Conservation (phyloP, 1,284 basidiomycete species). For the Austroboletus niveus region DNA sequence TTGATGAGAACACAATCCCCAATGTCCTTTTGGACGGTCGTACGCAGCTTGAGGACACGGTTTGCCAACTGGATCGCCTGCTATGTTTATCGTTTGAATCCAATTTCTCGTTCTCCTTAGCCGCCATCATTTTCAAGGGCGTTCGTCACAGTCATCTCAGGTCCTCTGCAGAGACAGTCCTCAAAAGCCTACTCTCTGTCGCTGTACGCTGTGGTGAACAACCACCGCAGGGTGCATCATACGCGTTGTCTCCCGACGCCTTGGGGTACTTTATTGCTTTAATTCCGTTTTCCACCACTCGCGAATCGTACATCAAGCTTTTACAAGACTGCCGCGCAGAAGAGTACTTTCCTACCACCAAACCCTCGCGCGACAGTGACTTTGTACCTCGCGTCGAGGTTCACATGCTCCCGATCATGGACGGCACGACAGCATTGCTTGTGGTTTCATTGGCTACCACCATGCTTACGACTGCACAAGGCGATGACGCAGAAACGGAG, state of each 20-base stretch:
- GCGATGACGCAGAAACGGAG: constrained; percentile 79
- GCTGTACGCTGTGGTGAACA: constrained; percentile 49
- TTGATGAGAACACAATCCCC: constrained; percentile 54
- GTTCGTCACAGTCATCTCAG: constrained; percentile 67
- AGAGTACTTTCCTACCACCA: constrained; percentile 40
- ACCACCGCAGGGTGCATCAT: constrained; percentile 38
- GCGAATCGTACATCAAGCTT: constrained; percentile 54
- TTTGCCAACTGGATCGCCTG: constrained; percentile 70
- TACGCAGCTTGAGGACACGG: constrained; percentile 62
- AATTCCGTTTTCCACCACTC: constrained; percentile 65
- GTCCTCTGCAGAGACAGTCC: constrained; percentile 54
- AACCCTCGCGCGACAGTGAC: constrained; percentile 44
- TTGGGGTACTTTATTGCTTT: constrained; percentile 83
- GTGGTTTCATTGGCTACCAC: constrained; percentile 74
- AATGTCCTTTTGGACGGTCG: constrained; percentile 67
- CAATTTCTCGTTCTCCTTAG: constrained; percentile 79
- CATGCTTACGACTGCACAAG: constrained; percentile 76
- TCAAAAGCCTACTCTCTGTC: constrained; percentile 57
- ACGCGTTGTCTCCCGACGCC: constrained; percentile 54
- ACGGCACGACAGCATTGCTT: constrained; percentile 68
- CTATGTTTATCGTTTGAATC: constrained; percentile 76
- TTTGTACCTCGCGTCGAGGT: constrained; percentile 55
- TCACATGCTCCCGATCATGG: constrained; percentile 61
- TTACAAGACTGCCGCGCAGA: constrained; percentile 62
- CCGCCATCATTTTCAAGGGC: constrained; percentile 84